Evolutionary conservation across 225 moss, liverwort and hornwort species (phyloP).

Genomic region (Polytrichum commune): DNA sequence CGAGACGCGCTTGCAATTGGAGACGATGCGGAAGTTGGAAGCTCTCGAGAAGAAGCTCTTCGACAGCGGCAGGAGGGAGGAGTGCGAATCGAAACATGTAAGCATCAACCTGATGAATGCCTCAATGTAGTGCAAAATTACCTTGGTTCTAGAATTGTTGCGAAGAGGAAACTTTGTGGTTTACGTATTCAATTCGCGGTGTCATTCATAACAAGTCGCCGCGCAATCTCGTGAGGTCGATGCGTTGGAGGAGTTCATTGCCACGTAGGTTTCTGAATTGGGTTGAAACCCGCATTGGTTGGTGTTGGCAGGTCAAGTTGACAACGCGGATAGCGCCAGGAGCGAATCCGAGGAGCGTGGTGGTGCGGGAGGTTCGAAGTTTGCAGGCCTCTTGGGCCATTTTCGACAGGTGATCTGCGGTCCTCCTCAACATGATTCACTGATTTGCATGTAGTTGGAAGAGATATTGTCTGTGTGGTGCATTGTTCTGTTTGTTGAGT

Average conservation of each 20-base stretch:
- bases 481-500: no score
- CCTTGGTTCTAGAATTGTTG: no score
- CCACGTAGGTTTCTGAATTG: not conserved
- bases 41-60: constrained; percentile 22
- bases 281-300: not conserved
- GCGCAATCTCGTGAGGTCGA: no score
- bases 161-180: no score
- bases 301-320: constrained; percentile 32
- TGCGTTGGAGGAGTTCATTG: not conserved
- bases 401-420: constrained; percentile 35
- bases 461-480: not conserved
- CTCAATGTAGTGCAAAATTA: no score
- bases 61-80: constrained; percentile 24
- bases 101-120: no score
- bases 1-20: constrained; percentile 18
- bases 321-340: constrained; percentile 33
- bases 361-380: constrained; percentile 36
- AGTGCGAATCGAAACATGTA: constrained; percentile 39
- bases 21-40: constrained; percentile 15
- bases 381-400: constrained; percentile 38
- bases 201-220: not conserved
- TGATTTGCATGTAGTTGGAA: not conserved
- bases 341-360: constrained; percentile 20
- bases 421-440: not conserved
- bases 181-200: not conserved